Base-by-base conservation (phyloP, 2,329 filamentous ascomycete genomes). In the Cladophialophora carrionii region DNA sequence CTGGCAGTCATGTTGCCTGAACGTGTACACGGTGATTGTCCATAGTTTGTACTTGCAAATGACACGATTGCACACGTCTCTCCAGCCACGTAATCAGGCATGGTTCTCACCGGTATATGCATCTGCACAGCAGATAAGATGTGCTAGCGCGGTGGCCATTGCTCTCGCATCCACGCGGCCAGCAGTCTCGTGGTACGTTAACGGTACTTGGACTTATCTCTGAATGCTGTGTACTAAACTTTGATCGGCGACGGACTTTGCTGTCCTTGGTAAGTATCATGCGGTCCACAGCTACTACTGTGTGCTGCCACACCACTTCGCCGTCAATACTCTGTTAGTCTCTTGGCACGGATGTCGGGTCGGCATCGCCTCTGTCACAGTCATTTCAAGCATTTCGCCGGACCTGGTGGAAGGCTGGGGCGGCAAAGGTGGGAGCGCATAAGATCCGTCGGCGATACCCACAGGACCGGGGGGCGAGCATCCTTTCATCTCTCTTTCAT, bases 351-450 rank as follows among this genome's bases (percentile, higher is more conserved):
- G 52, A 54, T 31, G 52, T 54, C 52, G 52, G 52, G 52, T 54
- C 26, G 52, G 24, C 24, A 34, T 10, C 52, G 9, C 24, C 3
- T 8, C 26, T 22, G 41, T 22, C 56, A n/a, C 29, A 29, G 57
- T 60, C 57, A 60, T 60, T 60, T 60, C 57, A 60, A 60, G 17
- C 31, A 43, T 57, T 57, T 43, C 6, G 52, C 8, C 24, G 1
- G 29, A 31, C 14, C 14, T 26, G 48, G 22, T 17, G 10, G 48
- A 29, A 26, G 46, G 46, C 46, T 37, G 46, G 57, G 31, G 46
- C 57, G 34, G 54, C 29, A 17, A 26, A 54, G 2, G 48, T 51
- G 26, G 41, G 22, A 29, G 10, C 41, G 17, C 22, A 48, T n/a
- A 29, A 29, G 37, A 22, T 10, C 55, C 41, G 46, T 29, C 9